Evolutionary conservation across 1,284 basidiomycete species (phyloP), one percentile per base, ranked within the genome.

Genomic region (Mycena citricolor): DNA sequence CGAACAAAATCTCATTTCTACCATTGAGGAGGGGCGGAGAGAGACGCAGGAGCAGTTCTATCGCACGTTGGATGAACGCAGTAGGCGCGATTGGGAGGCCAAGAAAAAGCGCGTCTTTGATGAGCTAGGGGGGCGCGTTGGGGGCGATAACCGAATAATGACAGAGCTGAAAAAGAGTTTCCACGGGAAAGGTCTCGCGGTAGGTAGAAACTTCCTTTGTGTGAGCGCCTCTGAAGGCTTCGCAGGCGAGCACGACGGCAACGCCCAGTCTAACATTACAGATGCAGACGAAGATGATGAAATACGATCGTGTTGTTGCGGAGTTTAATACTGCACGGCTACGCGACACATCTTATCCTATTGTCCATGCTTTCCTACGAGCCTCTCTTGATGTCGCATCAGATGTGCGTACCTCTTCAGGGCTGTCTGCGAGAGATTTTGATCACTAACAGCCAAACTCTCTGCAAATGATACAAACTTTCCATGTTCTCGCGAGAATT

Each of bases 251-350:
- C 56, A 32, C 31, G 7, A 32, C 14, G 14, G 67, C 69, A 14
- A 67, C 73, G 3, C 77, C 82, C 1, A 77, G 73, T 47, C 68
- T 83, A 17, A 81, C 74, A 16, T 63, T 88, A 37, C 83, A 88
- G 56, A 86, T 91, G 78, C 94, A 95, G 66, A 85, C 79, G 62
- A 92, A 92, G 68, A 94, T 95, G 91, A 90, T 94, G 81, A 83
- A 82, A n/a, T 97, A 95, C 62, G 89, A 92, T 65, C 80, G 81
- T 44, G 83, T 90, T 23, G 72, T 95, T 31, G 68, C 76, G 13
- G 80, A 87, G 24, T 66, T 93, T 35, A 94, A 91, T 62, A 68
- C 78, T 35, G 77, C 88, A 6, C 72, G 90, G 33, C 69, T 86
- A 12, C 77, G 83, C 13, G 84, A 80, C 5, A 81, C 74, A 7